Conservation (phyloP, 495 filamentous ascomycete species). For the Podospora anserina region DNA sequence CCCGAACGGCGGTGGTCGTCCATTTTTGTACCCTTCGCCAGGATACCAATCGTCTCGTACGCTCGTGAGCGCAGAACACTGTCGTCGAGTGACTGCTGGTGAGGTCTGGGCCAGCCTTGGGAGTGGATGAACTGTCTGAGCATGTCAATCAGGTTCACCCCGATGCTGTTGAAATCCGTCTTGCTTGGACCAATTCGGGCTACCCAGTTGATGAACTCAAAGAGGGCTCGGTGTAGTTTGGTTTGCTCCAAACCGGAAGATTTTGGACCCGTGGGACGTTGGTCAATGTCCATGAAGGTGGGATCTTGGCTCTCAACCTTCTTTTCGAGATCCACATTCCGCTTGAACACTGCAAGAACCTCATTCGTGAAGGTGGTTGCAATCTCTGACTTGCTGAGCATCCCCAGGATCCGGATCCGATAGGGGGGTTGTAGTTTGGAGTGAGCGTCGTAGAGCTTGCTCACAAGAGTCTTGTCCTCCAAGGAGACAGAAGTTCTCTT, state of each 20-base stretch:
- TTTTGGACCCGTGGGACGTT: slow-evolving; percentile 23
- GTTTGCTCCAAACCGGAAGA: slow-evolving; percentile 30
- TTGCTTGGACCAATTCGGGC: slow-evolving; percentile 65
- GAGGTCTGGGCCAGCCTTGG: slow-evolving; percentile 77
- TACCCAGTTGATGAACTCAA: slow-evolving; percentile 84
- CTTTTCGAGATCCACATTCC: slow-evolving; percentile 2
- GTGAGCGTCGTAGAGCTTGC: slow-evolving; percentile 66
- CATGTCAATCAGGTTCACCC: slow-evolving; percentile 65
- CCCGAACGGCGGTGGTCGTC: slow-evolving; percentile 50
- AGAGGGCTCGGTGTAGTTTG: slow-evolving; percentile 72
- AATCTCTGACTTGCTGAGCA: slow-evolving; percentile 72
- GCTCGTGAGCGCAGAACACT: slow-evolving; percentile 66
- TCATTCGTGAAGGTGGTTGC: slow-evolving; percentile 60
- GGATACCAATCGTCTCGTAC: slow-evolving; percentile 80
- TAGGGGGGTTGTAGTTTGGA: slow-evolving; percentile 66
- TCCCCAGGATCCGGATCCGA: slow-evolving; percentile 67
- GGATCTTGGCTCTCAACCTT: slow-evolving; percentile 9
- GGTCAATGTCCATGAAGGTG: slow-evolving; percentile 32
- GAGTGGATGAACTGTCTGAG: slow-evolving; percentile 71
- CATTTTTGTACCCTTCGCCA: slow-evolving; percentile 56
- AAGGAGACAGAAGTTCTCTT: slow-evolving; percentile 71
- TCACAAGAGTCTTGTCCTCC: slow-evolving; percentile 63
- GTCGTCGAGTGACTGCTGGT: slow-evolving; percentile 56
- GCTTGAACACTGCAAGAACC: slow-evolving; percentile 44
- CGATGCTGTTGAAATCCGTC: slow-evolving; percentile 55